A percentile compares a stretch with the other conserved stretches of the same genome.
These are phyloP conservation scores for Elaeis guineensis DNA, from an alignment of 176 grass and related monocot species.

Conservation along the genomic window DNA sequence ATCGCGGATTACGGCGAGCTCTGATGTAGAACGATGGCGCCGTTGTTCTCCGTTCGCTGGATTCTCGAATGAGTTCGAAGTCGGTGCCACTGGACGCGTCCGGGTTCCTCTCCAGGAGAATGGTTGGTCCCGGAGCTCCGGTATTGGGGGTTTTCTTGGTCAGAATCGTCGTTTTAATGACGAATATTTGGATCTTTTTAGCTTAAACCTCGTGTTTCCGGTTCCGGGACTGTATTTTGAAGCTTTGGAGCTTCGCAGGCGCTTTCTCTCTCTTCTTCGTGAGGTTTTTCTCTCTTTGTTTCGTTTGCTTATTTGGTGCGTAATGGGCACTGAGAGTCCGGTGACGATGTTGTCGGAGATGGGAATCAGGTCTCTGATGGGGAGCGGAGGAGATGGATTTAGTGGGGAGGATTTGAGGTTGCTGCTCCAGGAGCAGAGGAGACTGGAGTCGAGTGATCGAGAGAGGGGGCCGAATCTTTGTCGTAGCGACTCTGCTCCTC, in stretches of 20 bases:
- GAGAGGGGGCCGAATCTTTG: slow-evolving; percentile 54
- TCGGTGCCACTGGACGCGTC: no score
- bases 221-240: no score
- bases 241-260: neutral
- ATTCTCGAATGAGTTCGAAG: no score
- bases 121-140: no score
- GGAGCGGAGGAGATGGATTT: slow-evolving; percentile 15
- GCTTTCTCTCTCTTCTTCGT: slow-evolving; percentile 4
- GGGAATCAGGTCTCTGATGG: slow-evolving; percentile 12
- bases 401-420: slow-evolving; percentile 10
- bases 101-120: no score
- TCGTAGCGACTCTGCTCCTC: slow-evolving; percentile 20
- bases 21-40: no score
- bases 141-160: no score
- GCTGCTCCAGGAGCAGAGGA: slow-evolving; percentile 4
- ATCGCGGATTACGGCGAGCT: no score
- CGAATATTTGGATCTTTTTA: no score
- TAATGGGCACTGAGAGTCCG: neutral
- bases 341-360: slow-evolving; percentile 29
- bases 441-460: slow-evolving; percentile 11
- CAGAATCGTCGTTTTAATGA: no score
- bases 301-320: neutral
- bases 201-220: no score
- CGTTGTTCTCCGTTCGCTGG: no score
- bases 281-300: slow-evolving; percentile 4